phyloP scores from a whole-genome alignment of 2,329 filamentous ascomycete genomes.

The Lachnellula cervina region DNA sequence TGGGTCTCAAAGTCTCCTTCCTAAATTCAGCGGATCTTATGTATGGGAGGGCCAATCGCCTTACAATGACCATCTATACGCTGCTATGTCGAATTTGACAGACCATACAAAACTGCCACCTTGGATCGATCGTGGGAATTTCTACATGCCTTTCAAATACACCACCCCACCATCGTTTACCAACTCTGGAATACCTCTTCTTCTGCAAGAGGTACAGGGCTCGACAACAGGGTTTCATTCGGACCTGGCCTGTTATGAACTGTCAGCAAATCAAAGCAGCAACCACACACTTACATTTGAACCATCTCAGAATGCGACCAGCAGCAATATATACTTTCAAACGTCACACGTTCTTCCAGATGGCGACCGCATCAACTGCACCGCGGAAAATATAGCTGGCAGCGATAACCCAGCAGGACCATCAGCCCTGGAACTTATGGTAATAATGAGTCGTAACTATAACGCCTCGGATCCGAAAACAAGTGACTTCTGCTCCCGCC shows the following conservation, averaged over 20 bases:
- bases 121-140: too few relatives aligned
- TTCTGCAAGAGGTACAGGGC: too few relatives aligned
- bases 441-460: constrained; percentile 1
- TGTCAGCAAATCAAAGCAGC: neutral
- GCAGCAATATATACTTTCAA: neutral
- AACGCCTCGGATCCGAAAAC: neutral
- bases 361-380: neutral
- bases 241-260: too few relatives aligned
- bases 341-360: neutral
- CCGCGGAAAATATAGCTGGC: neutral
- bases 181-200: too few relatives aligned
- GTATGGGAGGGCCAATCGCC: too few relatives aligned
- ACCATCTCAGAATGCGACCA: neutral
- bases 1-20: constrained; percentile 1
- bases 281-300: neutral
- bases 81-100: too few relatives aligned
- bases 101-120: too few relatives aligned
- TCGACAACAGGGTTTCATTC: too few relatives aligned
- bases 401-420: neutral
- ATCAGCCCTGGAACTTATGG: constrained; percentile 8
- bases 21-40: neutral
- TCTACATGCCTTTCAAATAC: too few relatives aligned
- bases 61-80: too few relatives aligned
- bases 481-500: constrained; percentile 8
- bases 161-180: too few relatives aligned